phyloP scores from a whole-genome alignment of 306 rosid species.

The Pyrus betulifolia region DNA sequence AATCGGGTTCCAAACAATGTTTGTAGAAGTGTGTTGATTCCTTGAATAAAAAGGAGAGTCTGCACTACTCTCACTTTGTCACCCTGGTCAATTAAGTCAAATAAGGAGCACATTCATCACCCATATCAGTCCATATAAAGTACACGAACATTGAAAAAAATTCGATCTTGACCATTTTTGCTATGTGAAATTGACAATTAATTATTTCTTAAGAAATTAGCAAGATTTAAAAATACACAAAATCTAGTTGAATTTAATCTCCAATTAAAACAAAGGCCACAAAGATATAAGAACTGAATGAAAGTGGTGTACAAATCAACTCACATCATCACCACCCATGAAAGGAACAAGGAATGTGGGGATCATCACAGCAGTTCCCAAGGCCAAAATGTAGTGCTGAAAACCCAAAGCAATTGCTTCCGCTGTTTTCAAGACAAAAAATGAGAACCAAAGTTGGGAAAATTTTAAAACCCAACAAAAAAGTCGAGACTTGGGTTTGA shows the following conservation, averaged over 20 bases:
- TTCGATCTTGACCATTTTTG: neutral
- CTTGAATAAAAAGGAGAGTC: slow-evolving; percentile 86
- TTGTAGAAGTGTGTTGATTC: slow-evolving; percentile 89
- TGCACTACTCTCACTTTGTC: slow-evolving; percentile 98
- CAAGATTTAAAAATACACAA: neutral
- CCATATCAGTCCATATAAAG: neutral
- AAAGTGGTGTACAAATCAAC: slow-evolving; percentile 13
- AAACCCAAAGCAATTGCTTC: slow-evolving; percentile 85
- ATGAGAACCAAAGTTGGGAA: neutral
- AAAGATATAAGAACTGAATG: neutral
- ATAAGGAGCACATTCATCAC: neutral
- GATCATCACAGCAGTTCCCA: slow-evolving; percentile 99
- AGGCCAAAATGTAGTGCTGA: slow-evolving; percentile 92
- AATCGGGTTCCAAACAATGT: slow-evolving; percentile 93
- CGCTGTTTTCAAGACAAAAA: slow-evolving; percentile 43
- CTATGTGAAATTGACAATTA: neutral
- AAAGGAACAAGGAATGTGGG: slow-evolving; percentile 94
- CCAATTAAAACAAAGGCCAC: slow-evolving; percentile 23
- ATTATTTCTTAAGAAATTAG: neutral
- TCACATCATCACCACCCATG: slow-evolving; percentile 96
- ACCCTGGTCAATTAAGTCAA: slow-evolving; percentile 41
- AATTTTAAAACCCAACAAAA: neutral
- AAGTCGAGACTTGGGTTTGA: slow-evolving; percentile 10
- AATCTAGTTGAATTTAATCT: neutral
- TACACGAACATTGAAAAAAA: neutral